Evolutionary conservation across 306 rosid genomes (phyloP).

Genomic region (Geum urbanum): DNA sequence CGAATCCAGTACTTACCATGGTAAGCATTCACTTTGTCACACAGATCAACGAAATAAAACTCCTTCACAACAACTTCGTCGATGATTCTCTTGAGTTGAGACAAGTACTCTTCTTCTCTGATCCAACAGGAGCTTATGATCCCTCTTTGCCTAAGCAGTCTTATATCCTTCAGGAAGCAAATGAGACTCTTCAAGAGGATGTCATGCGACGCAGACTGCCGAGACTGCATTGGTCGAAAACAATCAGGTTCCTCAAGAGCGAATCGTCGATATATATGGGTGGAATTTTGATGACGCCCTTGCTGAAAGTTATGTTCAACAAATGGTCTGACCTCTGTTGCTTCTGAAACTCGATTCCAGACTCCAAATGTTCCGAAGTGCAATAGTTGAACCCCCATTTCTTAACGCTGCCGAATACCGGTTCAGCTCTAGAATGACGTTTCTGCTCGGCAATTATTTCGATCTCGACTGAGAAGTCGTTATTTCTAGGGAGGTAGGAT

Average conservation of each 20-base stretch:
- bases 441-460: background rate
- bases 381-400: background rate
- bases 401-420: slow-evolving; percentile 1
- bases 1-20: background rate
- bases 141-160: background rate
- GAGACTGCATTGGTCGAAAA: slow-evolving; percentile 37
- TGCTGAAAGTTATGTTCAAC: background rate
- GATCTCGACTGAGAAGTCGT: background rate
- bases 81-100: slow-evolving; percentile 19
- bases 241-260: slow-evolving; percentile 34
- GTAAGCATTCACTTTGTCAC: slow-evolving; percentile 8
- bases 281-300: slow-evolving; percentile 10
- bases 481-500: background rate
- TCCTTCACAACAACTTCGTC: slow-evolving; percentile 32
- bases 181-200: slow-evolving; percentile 36
- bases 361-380: slow-evolving; percentile 27
- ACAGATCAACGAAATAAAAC: slow-evolving; percentile 8
- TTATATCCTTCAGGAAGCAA: slow-evolving; percentile 18
- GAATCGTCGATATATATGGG: slow-evolving; percentile 14
- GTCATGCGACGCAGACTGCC: slow-evolving; percentile 28
- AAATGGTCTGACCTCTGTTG: background rate
- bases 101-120: slow-evolving; percentile 16
- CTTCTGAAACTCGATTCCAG: slow-evolving; percentile 21
- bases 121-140: slow-evolving; percentile 6
- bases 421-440: background rate